Conservation (phyloP, 306 rosid species). For the Cajanus cajan region DNA sequence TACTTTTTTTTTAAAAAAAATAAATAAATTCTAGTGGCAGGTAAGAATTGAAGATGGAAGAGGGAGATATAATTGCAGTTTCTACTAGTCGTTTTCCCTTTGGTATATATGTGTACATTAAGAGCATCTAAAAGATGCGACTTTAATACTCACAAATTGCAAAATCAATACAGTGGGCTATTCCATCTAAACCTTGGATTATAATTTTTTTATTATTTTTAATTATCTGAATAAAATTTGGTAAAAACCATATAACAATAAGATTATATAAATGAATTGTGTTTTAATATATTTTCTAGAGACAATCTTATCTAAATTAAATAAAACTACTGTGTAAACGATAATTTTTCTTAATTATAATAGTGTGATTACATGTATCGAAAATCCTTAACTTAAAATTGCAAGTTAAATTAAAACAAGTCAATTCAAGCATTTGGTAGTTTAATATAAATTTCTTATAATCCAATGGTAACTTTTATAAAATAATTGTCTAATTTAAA, state of each 20-base stretch:
- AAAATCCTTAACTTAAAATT: no score
- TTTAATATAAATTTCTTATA: neutral
- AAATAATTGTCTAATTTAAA: neutral
- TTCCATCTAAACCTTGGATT: neutral
- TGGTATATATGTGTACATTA: neutral
- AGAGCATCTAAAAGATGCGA: neutral
- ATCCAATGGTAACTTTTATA: neutral
- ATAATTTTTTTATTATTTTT: neutral
- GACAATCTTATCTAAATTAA: no score
- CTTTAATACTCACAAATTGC: constrained; percentile 18
- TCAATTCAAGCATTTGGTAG: no score
- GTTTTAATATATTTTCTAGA: no score
- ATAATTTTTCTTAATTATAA: no score
- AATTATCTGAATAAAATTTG: neutral
- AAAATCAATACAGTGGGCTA: neutral
- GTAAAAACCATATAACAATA: neutral
- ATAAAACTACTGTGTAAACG: no score
- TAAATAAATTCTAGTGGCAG: neutral
- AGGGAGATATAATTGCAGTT: neutral
- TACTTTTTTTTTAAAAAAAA: neutral
- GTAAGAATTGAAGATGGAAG: neutral
- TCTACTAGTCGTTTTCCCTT: constrained; percentile 28
- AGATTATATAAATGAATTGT: no score
- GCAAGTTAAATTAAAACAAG: no score
- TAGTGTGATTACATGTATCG: no score